phyloP scores from a whole-genome alignment of 495 filamentous ascomycete species.

The Corynascus novoguineensis region DNA sequence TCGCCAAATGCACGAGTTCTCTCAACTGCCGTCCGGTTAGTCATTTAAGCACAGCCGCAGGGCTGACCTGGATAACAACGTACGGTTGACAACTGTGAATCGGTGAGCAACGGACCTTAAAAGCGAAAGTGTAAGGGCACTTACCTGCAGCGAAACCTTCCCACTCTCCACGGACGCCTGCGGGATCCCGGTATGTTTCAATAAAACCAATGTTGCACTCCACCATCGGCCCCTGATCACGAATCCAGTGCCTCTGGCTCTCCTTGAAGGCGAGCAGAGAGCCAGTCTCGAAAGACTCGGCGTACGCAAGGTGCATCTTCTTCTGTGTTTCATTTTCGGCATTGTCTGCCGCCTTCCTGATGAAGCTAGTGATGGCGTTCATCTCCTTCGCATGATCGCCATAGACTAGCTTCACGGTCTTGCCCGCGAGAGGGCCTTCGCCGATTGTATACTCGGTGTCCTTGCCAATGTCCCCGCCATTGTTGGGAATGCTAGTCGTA shows the following conservation, averaged over 20 bases:
- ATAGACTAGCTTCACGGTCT: constrained; percentile 64
- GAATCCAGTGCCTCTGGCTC: constrained; percentile 85
- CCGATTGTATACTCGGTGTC: constrained; percentile 61
- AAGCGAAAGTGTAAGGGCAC: neutral
- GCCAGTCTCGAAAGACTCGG: constrained; percentile 76
- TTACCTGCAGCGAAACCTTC: constrained; percentile 73
- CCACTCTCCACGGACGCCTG: constrained; percentile 93
- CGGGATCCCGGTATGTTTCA: constrained; percentile 92
- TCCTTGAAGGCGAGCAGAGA: constrained; percentile 87
- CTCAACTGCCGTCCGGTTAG: constrained; percentile 49
- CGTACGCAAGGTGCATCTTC: constrained; percentile 78
- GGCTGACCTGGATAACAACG: neutral
- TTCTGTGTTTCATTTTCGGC: constrained; percentile 81
- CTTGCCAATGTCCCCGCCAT: constrained; percentile 64
- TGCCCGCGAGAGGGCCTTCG: constrained; percentile 58
- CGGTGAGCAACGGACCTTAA: neutral
- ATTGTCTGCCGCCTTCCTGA: constrained; percentile 66
- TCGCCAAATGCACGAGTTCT: constrained; percentile 84
- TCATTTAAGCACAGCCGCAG: neutral
- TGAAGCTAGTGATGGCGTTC: constrained; percentile 64
- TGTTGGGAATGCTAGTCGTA: constrained; percentile 38
- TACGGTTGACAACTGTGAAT: constrained; percentile 49
- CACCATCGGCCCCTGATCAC: constrained; percentile 81
- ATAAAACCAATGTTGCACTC: constrained; percentile 94
- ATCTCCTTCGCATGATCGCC: constrained; percentile 80